Conservation (phyloP, 2,329 filamentous ascomycete genomes). For the Lasiodiplodia citricola region DNA sequence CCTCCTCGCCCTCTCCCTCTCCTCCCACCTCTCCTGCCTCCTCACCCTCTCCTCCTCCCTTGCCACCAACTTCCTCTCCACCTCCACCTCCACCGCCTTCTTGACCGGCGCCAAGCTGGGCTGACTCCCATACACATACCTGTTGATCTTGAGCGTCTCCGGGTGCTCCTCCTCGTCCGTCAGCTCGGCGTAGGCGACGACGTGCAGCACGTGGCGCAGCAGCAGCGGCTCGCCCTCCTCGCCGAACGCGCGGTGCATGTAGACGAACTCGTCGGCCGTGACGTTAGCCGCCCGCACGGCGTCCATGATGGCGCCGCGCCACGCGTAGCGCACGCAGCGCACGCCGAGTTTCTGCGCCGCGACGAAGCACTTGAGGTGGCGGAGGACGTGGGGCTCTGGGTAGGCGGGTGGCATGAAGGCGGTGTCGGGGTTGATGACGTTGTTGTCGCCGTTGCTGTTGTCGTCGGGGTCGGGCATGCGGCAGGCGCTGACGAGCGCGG, state of each 20-base stretch:
- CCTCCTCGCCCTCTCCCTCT: not conserved
- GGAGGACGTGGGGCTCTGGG: conserved; percentile 33
- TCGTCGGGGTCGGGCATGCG: conserved; percentile 32
- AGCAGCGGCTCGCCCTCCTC: conserved; percentile 26
- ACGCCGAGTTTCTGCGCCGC: conserved; percentile 45
- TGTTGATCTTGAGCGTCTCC: conserved; percentile 10
- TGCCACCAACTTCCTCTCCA: not conserved
- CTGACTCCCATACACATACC: not conserved
- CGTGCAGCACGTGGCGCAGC: conserved; percentile 41
- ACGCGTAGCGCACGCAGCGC: conserved; percentile 29
- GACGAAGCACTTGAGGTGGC: conserved; percentile 38
- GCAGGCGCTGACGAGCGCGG: conserved; percentile 47
- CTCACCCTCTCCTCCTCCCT: not conserved
- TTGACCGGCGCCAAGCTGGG: not conserved
- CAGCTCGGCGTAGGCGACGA: conserved; percentile 43
- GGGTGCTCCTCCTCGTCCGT: conserved; percentile 30
- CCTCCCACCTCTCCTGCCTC: not conserved
- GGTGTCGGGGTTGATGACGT: no score
- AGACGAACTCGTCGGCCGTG: conserved; percentile 36
- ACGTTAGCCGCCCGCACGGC: conserved; percentile 41
- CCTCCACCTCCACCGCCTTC: not conserved
- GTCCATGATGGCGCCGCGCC: conserved; percentile 27
- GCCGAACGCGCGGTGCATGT: conserved; percentile 30
- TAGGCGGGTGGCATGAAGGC: conserved; percentile 35
- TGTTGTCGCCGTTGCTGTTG: no score